Percentiles rank a stretch among this genome's conserved stretches.
Evolutionary conservation across 257 asterid genomes (phyloP).

Genomic region (Solanum chilense): DNA sequence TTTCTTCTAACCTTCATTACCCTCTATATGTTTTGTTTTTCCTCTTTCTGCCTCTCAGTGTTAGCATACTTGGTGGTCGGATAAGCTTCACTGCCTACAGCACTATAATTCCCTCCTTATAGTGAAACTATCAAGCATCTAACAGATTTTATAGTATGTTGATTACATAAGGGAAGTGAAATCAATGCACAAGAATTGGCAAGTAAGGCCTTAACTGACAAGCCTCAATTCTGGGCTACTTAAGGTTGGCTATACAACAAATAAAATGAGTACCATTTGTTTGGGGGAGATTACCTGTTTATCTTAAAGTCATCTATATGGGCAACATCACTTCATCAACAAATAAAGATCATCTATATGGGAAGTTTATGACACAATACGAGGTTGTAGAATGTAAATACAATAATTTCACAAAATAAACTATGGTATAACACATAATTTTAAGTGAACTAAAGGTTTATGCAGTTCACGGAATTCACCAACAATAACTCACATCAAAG

Average conservation of each 20-base stretch:
- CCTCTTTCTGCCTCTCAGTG: not conserved
- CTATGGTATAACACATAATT: not conserved
- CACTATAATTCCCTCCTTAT: not conserved
- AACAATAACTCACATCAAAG: constrained; percentile 46
- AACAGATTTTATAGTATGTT: not conserved
- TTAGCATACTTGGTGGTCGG: not conserved
- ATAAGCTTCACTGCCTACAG: not conserved
- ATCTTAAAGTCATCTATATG: not conserved
- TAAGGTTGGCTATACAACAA: not conserved
- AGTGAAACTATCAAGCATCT: not conserved
- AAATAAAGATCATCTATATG: not conserved
- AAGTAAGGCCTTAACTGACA: not conserved
- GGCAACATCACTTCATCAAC: not conserved
- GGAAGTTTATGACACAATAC: not conserved
- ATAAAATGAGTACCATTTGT: not conserved
- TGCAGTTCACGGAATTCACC: not conserved
- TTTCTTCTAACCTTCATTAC: not conserved
- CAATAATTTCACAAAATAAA: not conserved
- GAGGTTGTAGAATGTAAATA: not conserved
- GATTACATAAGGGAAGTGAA: not conserved
- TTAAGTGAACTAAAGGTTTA: not conserved
- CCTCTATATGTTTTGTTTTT: not conserved
- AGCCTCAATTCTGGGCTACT: not conserved
- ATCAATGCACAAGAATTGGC: not conserved
- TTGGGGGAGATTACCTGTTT: not conserved